Percentiles rank a stretch among this genome's conserved stretches.
Conservation (phyloP, 1,284 basidiomycete genomes). For the Filobasidium uniguttulatum region DNA sequence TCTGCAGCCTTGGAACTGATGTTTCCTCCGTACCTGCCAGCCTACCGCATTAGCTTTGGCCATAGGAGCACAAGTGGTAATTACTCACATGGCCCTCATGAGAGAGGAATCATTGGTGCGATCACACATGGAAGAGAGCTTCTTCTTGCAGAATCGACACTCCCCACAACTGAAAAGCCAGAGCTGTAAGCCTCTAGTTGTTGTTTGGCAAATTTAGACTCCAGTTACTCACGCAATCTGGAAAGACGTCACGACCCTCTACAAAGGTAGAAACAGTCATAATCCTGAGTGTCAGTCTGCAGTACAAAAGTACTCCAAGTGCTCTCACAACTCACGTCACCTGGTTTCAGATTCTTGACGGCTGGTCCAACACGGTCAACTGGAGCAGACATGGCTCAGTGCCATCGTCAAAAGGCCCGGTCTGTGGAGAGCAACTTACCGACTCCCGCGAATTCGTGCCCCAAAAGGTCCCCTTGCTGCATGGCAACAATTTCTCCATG, state of each 20-base stretch:
- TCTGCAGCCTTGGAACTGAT: conserved; percentile 1
- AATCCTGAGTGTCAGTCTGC: background rate
- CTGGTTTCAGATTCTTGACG: conserved; percentile 47
- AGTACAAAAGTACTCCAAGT: background rate
- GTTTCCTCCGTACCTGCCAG: conserved; percentile 9
- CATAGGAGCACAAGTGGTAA: no score
- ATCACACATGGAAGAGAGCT: conserved; percentile 58
- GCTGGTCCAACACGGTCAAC: conserved; percentile 45
- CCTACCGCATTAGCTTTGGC: no score
- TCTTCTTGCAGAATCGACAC: conserved; percentile 58
- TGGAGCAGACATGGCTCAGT: no score
- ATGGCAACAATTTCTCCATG: conserved; percentile 51
- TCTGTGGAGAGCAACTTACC: background rate
- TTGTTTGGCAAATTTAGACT: no score
- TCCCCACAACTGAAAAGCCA: no score
- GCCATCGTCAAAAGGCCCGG: background rate
- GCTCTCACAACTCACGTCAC: conserved; percentile 35
- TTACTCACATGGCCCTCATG: conserved; percentile 39
- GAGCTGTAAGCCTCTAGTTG: no score
- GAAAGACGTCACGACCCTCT: conserved; percentile 58
- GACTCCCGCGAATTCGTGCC: conserved; percentile 54
- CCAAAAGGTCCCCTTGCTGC: conserved; percentile 48
- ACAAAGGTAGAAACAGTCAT: background rate
- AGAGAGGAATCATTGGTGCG: conserved; percentile 50
- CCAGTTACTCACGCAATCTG: no score